Percentiles rank a stretch among this genome's conserved stretches.
These are phyloP conservation scores for Abelmoschus esculentus DNA, from an alignment of 345 rosid species.

Conservation along the genomic window DNA sequence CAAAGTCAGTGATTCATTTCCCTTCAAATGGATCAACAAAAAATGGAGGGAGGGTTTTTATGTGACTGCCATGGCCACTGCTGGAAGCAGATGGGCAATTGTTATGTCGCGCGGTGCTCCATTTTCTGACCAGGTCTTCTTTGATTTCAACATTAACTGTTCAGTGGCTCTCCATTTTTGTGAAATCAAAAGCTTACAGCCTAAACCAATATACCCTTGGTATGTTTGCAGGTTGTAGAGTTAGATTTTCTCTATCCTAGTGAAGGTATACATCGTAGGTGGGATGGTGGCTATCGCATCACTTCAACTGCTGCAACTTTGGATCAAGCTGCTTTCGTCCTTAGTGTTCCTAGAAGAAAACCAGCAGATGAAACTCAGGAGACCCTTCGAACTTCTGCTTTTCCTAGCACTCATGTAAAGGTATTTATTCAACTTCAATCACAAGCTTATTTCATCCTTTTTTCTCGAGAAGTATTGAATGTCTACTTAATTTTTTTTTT, in stretches of 20 bases:
- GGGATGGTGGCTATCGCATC: slow-evolving; percentile 88
- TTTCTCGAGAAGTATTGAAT: not conserved
- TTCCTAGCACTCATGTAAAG: slow-evolving; percentile 96
- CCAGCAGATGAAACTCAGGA: slow-evolving; percentile 89
- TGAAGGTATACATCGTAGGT: slow-evolving; percentile 95
- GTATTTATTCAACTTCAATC: slow-evolving; percentile 28
- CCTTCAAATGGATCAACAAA: slow-evolving; percentile 96
- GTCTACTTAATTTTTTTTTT: no score
- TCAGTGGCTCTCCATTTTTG: not conserved
- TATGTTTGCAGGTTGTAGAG: slow-evolving; percentile 68
- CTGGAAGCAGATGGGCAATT: slow-evolving; percentile 95
- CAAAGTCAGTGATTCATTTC: slow-evolving; percentile 95
- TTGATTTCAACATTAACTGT: slow-evolving; percentile 2
- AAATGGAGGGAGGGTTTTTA: slow-evolving; percentile 93
- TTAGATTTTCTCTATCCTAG: slow-evolving; percentile 98
- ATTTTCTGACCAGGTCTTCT: slow-evolving; percentile 77
- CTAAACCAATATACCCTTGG: not conserved
- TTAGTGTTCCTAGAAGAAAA: slow-evolving; percentile 86
- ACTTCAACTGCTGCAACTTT: slow-evolving; percentile 89
- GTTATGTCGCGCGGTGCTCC: slow-evolving; percentile 97
- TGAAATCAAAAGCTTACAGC: not conserved
- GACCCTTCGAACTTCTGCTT: slow-evolving; percentile 89
- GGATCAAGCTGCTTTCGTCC: slow-evolving; percentile 94
- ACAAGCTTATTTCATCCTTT: not conserved
- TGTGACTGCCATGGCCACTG: slow-evolving; percentile 96